These are phyloP conservation scores for Pugionium cornutum DNA, from an alignment of 345 rosid genomes.

Conservation along the genomic window DNA sequence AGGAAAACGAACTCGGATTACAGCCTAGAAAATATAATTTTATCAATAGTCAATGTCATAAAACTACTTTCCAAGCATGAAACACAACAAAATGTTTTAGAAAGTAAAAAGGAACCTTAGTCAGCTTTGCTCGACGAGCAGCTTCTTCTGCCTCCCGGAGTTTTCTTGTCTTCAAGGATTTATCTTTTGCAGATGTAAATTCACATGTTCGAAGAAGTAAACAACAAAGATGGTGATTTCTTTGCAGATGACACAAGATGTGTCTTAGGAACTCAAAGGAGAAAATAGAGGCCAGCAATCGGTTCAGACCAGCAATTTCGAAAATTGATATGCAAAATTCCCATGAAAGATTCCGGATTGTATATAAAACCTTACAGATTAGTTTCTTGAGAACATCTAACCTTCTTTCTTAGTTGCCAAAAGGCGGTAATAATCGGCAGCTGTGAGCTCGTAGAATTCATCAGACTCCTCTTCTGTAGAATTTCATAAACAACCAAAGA, in stretches of 20 bases:
- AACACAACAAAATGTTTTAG: neutral
- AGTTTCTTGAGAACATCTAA: slow-evolving; percentile 27
- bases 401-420: slow-evolving; percentile 67
- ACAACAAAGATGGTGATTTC: neutral
- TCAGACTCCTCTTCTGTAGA: slow-evolving; percentile 64
- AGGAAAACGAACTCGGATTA: slow-evolving; percentile 83
- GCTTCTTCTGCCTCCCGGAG: slow-evolving; percentile 88
- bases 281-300: neutral
- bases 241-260: neutral
- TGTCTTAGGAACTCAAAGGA: neutral
- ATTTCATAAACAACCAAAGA: slow-evolving; percentile 1
- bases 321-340: slow-evolving; percentile 6
- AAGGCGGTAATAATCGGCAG: slow-evolving; percentile 69
- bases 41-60: slow-evolving; percentile 14
- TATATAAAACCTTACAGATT: neutral
- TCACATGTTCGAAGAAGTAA: slow-evolving; percentile 9
- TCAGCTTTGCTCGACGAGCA: slow-evolving; percentile 65
- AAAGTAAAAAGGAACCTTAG: slow-evolving; percentile 54
- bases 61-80: slow-evolving; percentile 11
- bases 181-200: slow-evolving; percentile 50
- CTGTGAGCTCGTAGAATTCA: slow-evolving; percentile 82
- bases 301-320: neutral
- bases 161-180: slow-evolving; percentile 72
- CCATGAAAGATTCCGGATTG: neutral
- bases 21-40: slow-evolving; percentile 47